These are phyloP conservation scores for Aspergillus affinis DNA, from an alignment of 495 filamentous ascomycete genomes.

Conservation along the genomic window DNA sequence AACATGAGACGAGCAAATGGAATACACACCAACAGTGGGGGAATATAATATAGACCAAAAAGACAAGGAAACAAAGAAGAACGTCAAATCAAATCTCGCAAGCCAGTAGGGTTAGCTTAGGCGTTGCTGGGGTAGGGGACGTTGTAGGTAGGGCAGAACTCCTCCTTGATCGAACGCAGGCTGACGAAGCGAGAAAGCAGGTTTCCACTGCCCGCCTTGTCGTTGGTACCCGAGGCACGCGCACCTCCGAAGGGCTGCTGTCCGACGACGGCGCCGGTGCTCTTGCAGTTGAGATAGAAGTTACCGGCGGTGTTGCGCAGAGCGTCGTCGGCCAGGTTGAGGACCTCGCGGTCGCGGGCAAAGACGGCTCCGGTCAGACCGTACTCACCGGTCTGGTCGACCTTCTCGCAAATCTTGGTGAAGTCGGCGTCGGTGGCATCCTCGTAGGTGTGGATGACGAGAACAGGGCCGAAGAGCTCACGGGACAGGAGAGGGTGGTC, in stretches of 20 bases:
- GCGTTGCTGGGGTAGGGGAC: slow-evolving; percentile 82
- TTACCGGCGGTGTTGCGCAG: slow-evolving; percentile 80
- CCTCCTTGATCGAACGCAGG: slow-evolving; percentile 85
- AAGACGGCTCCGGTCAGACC: slow-evolving; percentile 80
- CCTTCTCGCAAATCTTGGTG: slow-evolving; percentile 50
- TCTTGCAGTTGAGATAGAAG: slow-evolving; percentile 94
- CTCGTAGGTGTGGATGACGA: slow-evolving; percentile 61
- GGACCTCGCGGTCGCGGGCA: slow-evolving; percentile 65
- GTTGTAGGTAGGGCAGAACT: slow-evolving; percentile 66
- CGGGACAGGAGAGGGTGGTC: slow-evolving; percentile 59
- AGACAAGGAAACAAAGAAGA: slow-evolving; percentile 6
- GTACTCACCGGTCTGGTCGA: slow-evolving; percentile 70
- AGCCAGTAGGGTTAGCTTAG: slow-evolving; percentile 17
- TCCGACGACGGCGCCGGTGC: slow-evolving; percentile 86
- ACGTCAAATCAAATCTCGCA: background rate
- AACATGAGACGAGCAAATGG: background rate
- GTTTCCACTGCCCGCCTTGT: slow-evolving; percentile 82
- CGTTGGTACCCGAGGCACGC: slow-evolving; percentile 84
- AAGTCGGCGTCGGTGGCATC: slow-evolving; percentile 52
- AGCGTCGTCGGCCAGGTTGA: slow-evolving; percentile 67
- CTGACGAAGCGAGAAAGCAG: slow-evolving; percentile 79
- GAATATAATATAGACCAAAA: slow-evolving; percentile 7
- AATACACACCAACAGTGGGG: background rate
- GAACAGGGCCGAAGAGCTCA: slow-evolving; percentile 65
- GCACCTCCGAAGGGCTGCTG: slow-evolving; percentile 91